phyloP scores from a whole-genome alignment of 2,329 filamentous ascomycete genomes.

The Myriosclerotinia curreyana region DNA sequence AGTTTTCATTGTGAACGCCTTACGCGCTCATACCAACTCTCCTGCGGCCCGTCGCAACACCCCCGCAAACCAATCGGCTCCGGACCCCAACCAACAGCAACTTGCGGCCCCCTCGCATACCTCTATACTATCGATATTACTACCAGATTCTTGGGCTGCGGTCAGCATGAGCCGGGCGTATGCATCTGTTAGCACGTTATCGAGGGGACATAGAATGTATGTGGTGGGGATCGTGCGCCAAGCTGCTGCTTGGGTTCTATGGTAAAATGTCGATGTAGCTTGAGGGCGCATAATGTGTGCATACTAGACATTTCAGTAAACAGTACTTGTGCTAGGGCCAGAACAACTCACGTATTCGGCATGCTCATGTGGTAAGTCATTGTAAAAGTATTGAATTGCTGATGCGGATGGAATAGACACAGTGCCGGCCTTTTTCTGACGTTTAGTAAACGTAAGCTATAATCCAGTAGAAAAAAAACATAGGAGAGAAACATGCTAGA shows the following conservation, averaged over 20 bases:
- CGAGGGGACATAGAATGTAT: conserved; percentile 31
- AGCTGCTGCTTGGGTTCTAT: conserved; percentile 32
- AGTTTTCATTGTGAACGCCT: neutral
- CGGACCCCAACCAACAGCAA: conserved; percentile 23
- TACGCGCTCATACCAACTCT: conserved; percentile 12
- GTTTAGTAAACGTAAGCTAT: conserved; percentile 19
- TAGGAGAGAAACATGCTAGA: neutral
- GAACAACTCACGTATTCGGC: conserved; percentile 17
- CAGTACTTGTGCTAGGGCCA: neutral
- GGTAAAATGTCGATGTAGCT: conserved; percentile 18
- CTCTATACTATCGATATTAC: conserved; percentile 32
- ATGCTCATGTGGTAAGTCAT: conserved; percentile 16
- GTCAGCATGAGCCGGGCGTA: conserved; percentile 32
- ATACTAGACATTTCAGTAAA: conserved; percentile 35
- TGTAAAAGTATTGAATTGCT: conserved; percentile 18
- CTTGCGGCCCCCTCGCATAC: conserved; percentile 29
- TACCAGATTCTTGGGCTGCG: conserved; percentile 28
- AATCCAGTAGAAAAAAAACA: neutral
- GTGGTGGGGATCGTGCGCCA: conserved; percentile 35
- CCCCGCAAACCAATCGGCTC: conserved; percentile 13
- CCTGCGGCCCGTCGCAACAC: conserved; percentile 18
- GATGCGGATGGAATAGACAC: conserved; percentile 14
- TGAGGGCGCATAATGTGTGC: conserved; percentile 35
- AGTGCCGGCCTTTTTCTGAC: conserved; percentile 21
- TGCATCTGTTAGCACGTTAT: conserved; percentile 27